Conservation (phyloP, 495 filamentous ascomycete genomes). For the Penicillium paradoxum region DNA sequence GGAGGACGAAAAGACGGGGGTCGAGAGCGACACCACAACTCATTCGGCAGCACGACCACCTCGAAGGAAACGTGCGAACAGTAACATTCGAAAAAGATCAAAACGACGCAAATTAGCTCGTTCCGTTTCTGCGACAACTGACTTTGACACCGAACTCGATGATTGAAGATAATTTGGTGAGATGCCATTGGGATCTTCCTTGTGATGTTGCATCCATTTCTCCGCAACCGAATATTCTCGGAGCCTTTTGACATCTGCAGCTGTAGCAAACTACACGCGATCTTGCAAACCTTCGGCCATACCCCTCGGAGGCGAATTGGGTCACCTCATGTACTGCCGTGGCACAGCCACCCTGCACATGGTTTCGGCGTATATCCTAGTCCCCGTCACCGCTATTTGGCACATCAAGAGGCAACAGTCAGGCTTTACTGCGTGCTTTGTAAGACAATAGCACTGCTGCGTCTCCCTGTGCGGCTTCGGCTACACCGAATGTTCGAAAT, state of each 20-base stretch:
- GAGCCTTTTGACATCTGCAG: not conserved
- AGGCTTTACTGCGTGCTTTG: not conserved
- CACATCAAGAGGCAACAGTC: not conserved
- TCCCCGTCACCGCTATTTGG: not conserved
- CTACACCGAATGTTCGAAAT: not conserved
- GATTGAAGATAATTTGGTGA: constrained; percentile 5
- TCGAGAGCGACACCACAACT: constrained; percentile 5
- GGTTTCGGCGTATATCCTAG: constrained; percentile 1
- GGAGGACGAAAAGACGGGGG: constrained; percentile 12
- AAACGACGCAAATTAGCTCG: constrained; percentile 28
- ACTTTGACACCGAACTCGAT: constrained; percentile 26
- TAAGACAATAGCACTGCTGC: not conserved
- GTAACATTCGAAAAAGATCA: constrained; percentile 12
- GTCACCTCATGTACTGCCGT: constrained; percentile 10
- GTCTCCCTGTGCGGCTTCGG: not conserved
- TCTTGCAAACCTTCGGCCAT: not conserved
- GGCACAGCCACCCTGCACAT: constrained; percentile 6
- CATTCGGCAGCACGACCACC: not conserved
- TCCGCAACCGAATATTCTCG: not conserved
- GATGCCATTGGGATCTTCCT: not conserved
- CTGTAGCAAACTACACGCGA: not conserved
- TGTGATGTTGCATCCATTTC: not conserved
- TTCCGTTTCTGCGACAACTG: constrained; percentile 16
- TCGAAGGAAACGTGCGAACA: constrained; percentile 8
- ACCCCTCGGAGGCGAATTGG: constrained; percentile 2